phyloP scores from a whole-genome alignment of 495 filamentous ascomycete species.

The Xylaria sp. region DNA sequence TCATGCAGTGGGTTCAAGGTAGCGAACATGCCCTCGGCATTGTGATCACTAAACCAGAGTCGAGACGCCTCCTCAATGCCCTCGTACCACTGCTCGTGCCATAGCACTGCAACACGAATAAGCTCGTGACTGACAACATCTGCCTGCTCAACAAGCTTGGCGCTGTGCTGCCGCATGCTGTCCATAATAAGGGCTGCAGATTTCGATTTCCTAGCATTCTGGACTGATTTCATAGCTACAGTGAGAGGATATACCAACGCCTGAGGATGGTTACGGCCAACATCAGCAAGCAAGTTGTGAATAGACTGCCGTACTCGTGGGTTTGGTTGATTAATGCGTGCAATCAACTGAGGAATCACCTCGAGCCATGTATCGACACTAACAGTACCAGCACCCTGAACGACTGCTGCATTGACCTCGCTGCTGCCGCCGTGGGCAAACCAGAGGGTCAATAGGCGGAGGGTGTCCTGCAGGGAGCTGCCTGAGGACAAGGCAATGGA shows the following conservation, averaged over 20 bases:
- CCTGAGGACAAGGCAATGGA: slow-evolving; percentile 90
- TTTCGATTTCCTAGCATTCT: slow-evolving; percentile 77
- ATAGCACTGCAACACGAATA: slow-evolving; percentile 93
- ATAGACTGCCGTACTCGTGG: slow-evolving; percentile 83
- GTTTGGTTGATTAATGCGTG: slow-evolving; percentile 95
- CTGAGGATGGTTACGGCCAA: slow-evolving; percentile 92
- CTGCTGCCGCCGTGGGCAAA: slow-evolving; percentile 88
- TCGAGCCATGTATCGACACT: slow-evolving; percentile 98
- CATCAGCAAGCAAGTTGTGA: slow-evolving; percentile 87
- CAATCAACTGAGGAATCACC: slow-evolving; percentile 96
- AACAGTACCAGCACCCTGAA: slow-evolving; percentile 86
- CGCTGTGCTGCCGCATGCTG: slow-evolving; percentile 93
- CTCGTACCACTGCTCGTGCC: slow-evolving; percentile 99
- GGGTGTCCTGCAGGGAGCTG: slow-evolving; percentile 93
- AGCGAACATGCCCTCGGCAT: slow-evolving; percentile 96
- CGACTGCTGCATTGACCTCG: slow-evolving; percentile 86
- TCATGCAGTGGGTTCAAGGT: slow-evolving; percentile 90
- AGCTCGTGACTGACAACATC: slow-evolving; percentile 93
- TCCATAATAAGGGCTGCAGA: slow-evolving; percentile 95
- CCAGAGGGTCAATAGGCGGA: slow-evolving; percentile 93
- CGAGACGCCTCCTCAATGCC: slow-evolving; percentile 97
- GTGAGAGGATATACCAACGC: slow-evolving; percentile 99
- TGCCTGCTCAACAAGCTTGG: slow-evolving; percentile 93
- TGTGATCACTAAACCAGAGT: slow-evolving; percentile 89
- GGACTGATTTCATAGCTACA: slow-evolving; percentile 91